Conservation (phyloP, 2,329 filamentous ascomycete genomes). For the Epichloe sylvatica region DNA sequence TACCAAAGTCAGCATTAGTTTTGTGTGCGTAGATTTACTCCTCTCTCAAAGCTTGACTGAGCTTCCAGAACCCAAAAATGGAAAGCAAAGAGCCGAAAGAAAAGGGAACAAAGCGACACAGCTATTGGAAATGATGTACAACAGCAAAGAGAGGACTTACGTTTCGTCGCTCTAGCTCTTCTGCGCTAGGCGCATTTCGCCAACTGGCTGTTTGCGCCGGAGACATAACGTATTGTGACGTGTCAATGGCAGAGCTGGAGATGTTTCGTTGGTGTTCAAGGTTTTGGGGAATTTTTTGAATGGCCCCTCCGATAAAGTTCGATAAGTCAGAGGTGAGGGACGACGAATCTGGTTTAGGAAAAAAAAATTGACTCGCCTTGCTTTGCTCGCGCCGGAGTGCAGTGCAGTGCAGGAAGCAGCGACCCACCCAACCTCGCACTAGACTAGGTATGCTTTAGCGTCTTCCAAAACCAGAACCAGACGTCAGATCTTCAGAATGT, state of each 20-base stretch:
- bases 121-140: background rate
- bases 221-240: constrained; percentile 15
- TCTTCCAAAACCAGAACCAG: too few relatives aligned
- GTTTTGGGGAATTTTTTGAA: constrained; percentile 1
- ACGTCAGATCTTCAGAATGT: too few relatives aligned
- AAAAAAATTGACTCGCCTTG: background rate
- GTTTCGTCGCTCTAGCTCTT: constrained; percentile 48
- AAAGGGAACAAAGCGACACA: background rate
- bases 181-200: constrained; percentile 29
- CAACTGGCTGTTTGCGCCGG: constrained; percentile 21
- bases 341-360: constrained; percentile 1
- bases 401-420: background rate
- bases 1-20: background rate
- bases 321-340: constrained; percentile 1
- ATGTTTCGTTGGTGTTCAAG: background rate
- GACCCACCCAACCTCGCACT: background rate
- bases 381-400: background rate
- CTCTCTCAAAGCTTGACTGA: background rate
- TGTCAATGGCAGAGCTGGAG: background rate
- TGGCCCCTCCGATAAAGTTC: constrained; percentile 1
- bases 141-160: constrained; percentile 23
- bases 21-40: background rate
- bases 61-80: background rate
- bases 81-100: background rate
- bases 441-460: background rate